These are phyloP conservation scores for Lasiosphaeria hispida DNA, from an alignment of 495 filamentous ascomycete species.

Conservation along the genomic window DNA sequence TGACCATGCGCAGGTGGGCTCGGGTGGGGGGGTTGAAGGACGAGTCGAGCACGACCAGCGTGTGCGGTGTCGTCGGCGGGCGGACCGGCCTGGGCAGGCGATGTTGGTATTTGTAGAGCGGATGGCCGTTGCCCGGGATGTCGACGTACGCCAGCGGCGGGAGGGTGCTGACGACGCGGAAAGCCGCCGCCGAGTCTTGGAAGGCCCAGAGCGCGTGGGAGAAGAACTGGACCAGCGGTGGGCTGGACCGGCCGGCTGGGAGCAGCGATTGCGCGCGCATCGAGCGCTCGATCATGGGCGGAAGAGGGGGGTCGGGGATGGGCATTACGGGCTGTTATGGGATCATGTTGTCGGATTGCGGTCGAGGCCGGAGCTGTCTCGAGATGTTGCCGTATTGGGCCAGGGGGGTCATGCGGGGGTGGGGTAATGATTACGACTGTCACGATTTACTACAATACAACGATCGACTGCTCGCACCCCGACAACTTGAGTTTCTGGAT, in stretches of 20 bases:
- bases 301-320: not conserved
- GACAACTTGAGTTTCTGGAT: too few relatives aligned
- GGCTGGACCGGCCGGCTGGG: conserved; percentile 12
- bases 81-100: conserved; percentile 18
- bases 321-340: not conserved
- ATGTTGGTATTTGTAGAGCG: not conserved
- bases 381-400: too few relatives aligned
- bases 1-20: conserved; percentile 75
- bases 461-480: too few relatives aligned
- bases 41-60: conserved; percentile 83
- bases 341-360: too few relatives aligned
- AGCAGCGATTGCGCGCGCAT: conserved; percentile 21
- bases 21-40: conserved; percentile 92
- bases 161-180: conserved; percentile 60
- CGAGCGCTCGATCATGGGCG: conserved; percentile 19
- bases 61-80: conserved; percentile 23
- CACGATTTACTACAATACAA: too few relatives aligned
- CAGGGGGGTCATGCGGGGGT: too few relatives aligned
- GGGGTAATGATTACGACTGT: too few relatives aligned
- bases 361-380: too few relatives aligned
- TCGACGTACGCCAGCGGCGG: conserved; percentile 19
- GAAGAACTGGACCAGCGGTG: conserved; percentile 40
- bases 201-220: conserved; percentile 55
- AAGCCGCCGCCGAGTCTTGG: conserved; percentile 50
- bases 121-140: not conserved